Percentiles rank a stretch among this genome's conserved stretches.
phyloP scores from a whole-genome alignment of 2,329 filamentous ascomycete genomes.

The Hypoxylon sp. region DNA sequence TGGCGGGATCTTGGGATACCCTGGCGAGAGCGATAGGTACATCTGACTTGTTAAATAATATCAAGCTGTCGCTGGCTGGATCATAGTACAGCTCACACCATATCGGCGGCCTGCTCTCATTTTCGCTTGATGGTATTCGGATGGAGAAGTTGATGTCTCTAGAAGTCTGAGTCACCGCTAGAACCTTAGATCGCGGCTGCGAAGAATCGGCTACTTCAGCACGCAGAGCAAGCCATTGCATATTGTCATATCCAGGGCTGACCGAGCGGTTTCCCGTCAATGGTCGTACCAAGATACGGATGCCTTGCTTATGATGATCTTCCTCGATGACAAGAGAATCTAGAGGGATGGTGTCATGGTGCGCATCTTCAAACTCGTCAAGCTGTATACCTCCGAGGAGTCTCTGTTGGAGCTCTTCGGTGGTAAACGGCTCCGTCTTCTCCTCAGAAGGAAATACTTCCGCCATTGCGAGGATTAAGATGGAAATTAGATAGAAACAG shows the following conservation, averaged over 20 bases:
- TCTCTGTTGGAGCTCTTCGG: constrained; percentile 63
- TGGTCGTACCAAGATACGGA: constrained; percentile 66
- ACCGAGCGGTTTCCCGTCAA: constrained; percentile 63
- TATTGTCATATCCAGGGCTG: constrained; percentile 64
- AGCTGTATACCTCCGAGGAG: constrained; percentile 55
- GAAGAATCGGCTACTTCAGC: constrained; percentile 62
- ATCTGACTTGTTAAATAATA: constrained; percentile 64
- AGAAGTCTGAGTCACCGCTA: constrained; percentile 68
- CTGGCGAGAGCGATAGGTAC: constrained; percentile 60
- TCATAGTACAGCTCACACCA: constrained; percentile 70
- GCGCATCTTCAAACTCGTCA: constrained; percentile 52
- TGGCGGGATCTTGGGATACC: constrained; percentile 53
- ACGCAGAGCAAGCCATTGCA: constrained; percentile 64
- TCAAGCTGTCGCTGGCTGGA: constrained; percentile 65
- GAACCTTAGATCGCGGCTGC: constrained; percentile 63
- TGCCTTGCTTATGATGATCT: constrained; percentile 62
- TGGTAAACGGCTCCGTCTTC: constrained; percentile 66
- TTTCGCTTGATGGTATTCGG: constrained; percentile 58
- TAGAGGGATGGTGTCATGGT: constrained; percentile 59
- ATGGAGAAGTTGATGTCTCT: constrained; percentile 69
- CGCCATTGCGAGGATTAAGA: constrained; percentile 52
- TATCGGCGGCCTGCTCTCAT: constrained; percentile 57
- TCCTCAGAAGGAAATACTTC: constrained; percentile 58
- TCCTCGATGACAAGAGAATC: constrained; percentile 62
- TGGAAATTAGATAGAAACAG: neutral